These are phyloP conservation scores for Apiospora aurea DNA, from an alignment of 2,329 filamentous ascomycete species.

Conservation along the genomic window DNA sequence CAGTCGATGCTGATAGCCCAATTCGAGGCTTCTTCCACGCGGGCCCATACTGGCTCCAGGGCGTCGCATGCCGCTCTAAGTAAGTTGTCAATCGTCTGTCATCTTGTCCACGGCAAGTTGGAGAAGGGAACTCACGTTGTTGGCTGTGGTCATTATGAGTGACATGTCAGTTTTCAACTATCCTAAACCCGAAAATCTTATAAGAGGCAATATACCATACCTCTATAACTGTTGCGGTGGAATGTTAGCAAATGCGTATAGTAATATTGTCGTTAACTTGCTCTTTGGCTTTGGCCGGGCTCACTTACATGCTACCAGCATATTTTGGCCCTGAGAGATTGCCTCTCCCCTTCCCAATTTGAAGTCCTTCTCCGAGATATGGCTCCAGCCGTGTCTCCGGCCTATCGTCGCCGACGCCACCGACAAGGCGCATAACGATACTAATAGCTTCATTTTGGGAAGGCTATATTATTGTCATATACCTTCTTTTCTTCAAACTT, in stretches of 20 bases:
- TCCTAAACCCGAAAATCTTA: not conserved
- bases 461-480: not conserved
- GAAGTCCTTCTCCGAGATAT: constrained; percentile 37
- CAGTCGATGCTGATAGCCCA: constrained; percentile 51
- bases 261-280: too few species aligned
- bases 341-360: constrained; percentile 25
- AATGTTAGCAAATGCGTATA: not conserved
- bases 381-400: constrained; percentile 31
- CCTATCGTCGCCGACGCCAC: constrained; percentile 29
- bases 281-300: not conserved
- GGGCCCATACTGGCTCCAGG: constrained; percentile 47
- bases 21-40: constrained; percentile 34
- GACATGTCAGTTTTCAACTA: not conserved
- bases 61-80: constrained; percentile 41
- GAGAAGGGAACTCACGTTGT: constrained; percentile 9
- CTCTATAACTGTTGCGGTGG: constrained; percentile 31
- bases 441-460: constrained; percentile 6
- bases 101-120: not conserved
- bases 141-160: not conserved
- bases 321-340: constrained; percentile 37
- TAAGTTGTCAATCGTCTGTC: not conserved
- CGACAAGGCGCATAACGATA: constrained; percentile 27
- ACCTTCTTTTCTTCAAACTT: not conserved
- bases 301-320: constrained; percentile 42
- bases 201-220: constrained; percentile 27